Percentiles rank a stretch among this genome's conserved stretches.
These are phyloP conservation scores for Starmerella bombi DNA, from an alignment of 805 yeast genomes.

Conservation along the genomic window DNA sequence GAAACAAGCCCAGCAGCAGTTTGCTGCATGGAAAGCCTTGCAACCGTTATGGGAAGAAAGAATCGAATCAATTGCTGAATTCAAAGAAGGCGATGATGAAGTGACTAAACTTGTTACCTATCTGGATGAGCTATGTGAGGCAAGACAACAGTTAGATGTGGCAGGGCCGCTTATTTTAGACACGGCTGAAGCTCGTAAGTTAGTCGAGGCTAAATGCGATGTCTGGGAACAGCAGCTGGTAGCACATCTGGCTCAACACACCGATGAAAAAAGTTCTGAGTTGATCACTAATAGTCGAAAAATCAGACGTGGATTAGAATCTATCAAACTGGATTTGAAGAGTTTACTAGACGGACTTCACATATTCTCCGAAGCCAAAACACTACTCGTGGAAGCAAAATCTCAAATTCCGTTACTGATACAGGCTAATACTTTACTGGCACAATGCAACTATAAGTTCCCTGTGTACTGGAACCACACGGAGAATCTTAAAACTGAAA, in stretches of 20 bases:
- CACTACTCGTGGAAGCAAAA: background rate
- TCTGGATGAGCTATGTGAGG: no score
- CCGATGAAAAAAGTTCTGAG: background rate
- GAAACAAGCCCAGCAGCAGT: constrained; percentile 24
- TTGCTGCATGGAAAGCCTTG: constrained; percentile 40
- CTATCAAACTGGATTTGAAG: background rate
- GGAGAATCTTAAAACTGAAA: constrained; percentile 2
- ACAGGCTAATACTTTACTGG: no score
- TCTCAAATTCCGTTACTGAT: background rate
- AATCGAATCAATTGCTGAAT: background rate
- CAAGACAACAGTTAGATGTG: no score
- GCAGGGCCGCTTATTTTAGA: no score
- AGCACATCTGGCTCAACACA: constrained; percentile 30
- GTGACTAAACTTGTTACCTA: no score
- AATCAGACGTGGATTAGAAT: constrained; percentile 1
- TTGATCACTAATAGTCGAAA: background rate
- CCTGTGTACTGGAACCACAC: constrained; percentile 3
- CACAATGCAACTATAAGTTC: background rate
- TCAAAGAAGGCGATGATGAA: no score
- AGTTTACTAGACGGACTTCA: background rate
- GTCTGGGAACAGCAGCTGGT: constrained; percentile 41
- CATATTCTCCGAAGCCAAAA: background rate
- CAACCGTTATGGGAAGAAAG: constrained; percentile 40
- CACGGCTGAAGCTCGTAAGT: constrained; percentile 22
- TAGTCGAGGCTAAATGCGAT: constrained; percentile 43